Evolutionary conservation across 306 rosid species (phyloP).

Genomic region (Mucuna pruriens): DNA sequence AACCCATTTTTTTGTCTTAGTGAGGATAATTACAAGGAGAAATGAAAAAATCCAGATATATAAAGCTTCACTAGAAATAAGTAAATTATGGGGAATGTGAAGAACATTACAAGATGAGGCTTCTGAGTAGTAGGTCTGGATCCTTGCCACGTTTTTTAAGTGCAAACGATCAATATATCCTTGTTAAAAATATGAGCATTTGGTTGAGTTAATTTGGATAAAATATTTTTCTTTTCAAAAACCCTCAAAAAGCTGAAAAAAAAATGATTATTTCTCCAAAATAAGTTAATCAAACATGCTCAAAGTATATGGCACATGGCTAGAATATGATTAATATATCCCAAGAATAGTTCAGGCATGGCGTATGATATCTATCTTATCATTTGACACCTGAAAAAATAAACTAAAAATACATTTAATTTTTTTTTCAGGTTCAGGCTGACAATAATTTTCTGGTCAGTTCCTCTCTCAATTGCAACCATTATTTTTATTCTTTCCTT

Average conservation of each 20-base stretch:
- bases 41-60: not conserved
- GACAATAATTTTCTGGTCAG: not conserved
- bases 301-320: not conserved
- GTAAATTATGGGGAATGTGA: not conserved
- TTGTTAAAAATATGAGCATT: too few species aligned
- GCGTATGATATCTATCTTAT: too few species aligned
- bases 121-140: not conserved
- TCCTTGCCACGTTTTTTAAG: not conserved
- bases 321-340: conserved; percentile 5
- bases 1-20: not conserved
- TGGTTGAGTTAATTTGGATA: not conserved
- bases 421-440: not conserved
- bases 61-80: not conserved
- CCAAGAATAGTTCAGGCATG: not conserved
- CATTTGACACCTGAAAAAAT: not conserved
- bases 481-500: not conserved
- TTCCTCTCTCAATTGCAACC: conserved; percentile 1
- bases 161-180: not conserved
- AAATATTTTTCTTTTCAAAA: not conserved
- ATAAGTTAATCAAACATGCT: not conserved
- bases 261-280: not conserved
- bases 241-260: not conserved
- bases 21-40: not conserved
- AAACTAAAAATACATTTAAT: not conserved
- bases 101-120: not conserved